phyloP scores from a whole-genome alignment of 495 filamentous ascomycete species.

The Penicillium coprophilum region DNA sequence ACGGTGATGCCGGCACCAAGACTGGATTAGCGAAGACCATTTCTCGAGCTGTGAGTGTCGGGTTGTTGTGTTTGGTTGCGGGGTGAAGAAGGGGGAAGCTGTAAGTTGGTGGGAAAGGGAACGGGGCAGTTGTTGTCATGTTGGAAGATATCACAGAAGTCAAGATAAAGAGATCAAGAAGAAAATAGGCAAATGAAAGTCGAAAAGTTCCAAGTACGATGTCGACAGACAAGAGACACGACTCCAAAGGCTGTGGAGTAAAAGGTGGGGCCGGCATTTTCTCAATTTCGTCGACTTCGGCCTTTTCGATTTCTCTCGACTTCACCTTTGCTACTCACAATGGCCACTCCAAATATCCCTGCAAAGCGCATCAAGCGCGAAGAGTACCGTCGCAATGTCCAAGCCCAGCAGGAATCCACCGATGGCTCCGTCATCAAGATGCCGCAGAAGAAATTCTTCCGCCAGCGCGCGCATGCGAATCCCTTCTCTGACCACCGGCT shows the following conservation, averaged over 20 bases:
- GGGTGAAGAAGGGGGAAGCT: constrained; percentile 59
- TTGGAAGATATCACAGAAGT: background rate
- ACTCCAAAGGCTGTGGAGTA: constrained; percentile 3
- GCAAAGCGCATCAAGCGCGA: constrained; percentile 73
- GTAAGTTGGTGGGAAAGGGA: constrained; percentile 46
- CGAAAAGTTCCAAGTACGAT: background rate
- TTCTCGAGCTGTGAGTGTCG: constrained; percentile 73
- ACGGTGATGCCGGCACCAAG: constrained; percentile 77
- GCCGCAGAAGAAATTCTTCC: constrained; percentile 91
- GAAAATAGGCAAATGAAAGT: background rate
- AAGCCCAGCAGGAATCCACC: constrained; percentile 29
- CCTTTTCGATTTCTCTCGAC: constrained; percentile 6
- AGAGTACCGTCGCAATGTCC: constrained; percentile 58
- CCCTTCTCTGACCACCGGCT: constrained; percentile 92
- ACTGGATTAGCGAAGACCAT: constrained; percentile 82
- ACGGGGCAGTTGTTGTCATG: constrained; percentile 26
- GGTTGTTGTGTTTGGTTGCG: constrained; percentile 74
- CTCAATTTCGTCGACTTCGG: constrained; percentile 11
- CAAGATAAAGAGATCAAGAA: background rate
- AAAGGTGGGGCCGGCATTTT: constrained; percentile 19
- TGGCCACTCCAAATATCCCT: constrained; percentile 26
- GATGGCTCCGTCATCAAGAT: constrained; percentile 47
- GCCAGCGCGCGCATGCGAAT: constrained; percentile 95
- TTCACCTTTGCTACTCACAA: background rate
- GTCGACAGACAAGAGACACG: constrained; percentile 9